phyloP scores from a whole-genome alignment of 805 yeast species.

The Lachancea dasiensis region DNA sequence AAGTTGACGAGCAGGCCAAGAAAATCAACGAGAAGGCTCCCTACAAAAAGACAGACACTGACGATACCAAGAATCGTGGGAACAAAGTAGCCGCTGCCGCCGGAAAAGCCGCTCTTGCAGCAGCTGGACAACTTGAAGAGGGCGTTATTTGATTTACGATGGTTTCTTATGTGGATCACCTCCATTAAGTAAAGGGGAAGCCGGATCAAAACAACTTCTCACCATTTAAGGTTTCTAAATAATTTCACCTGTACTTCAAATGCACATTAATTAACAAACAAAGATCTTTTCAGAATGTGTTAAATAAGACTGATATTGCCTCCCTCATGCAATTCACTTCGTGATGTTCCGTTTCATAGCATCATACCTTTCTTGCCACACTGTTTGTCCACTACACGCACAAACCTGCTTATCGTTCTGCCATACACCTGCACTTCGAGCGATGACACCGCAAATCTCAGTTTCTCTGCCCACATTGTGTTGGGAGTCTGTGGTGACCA shows the following conservation, averaged over 20 bases:
- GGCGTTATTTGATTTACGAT: too few relatives aligned
- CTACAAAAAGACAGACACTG: slow-evolving; percentile 9
- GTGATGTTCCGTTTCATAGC: slow-evolving; percentile 41
- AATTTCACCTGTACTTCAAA: too few relatives aligned
- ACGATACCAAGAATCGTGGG: not conserved
- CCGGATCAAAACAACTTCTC: too few relatives aligned
- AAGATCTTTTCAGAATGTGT: too few relatives aligned
- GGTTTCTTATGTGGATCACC: too few relatives aligned
- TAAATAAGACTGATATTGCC: too few relatives aligned
- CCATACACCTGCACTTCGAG: slow-evolving; percentile 96
- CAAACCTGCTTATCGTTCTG: slow-evolving; percentile 91
- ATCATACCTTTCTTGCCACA: slow-evolving; percentile 90
- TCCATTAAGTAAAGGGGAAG: too few relatives aligned
- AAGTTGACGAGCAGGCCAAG: slow-evolving; percentile 11
- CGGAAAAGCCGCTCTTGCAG: slow-evolving; percentile 6
- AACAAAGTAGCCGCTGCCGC: slow-evolving; percentile 9
- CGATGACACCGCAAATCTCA: slow-evolving; percentile 73
- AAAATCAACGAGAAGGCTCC: slow-evolving; percentile 13
- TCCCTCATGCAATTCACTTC: slow-evolving; percentile 4
- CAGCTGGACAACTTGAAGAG: too few relatives aligned
- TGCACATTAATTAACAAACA: too few relatives aligned
- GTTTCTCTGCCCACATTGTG: slow-evolving; percentile 28
- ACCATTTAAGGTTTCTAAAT: too few relatives aligned
- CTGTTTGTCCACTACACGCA: slow-evolving; percentile 89
- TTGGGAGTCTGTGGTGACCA: slow-evolving; percentile 25